Conservation (phyloP, 2,329 filamentous ascomycete species). For the Berkeleyomyces basicola region DNA sequence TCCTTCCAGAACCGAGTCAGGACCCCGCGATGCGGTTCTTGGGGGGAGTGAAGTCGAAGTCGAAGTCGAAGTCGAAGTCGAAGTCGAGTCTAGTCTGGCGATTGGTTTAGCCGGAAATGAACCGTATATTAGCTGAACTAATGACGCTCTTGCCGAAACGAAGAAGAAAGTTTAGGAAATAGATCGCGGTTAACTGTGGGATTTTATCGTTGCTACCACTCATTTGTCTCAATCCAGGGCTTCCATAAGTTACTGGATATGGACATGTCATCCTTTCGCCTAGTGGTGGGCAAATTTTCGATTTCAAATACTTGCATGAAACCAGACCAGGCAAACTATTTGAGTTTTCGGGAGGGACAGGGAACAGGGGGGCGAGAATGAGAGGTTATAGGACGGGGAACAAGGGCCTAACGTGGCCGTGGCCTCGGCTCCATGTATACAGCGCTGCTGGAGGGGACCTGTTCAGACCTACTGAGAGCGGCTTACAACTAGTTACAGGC, state of each 20-base stretch:
- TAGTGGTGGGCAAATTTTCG: background rate
- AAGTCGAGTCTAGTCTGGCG: background rate
- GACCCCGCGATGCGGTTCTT: background rate
- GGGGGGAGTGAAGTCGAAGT: background rate
- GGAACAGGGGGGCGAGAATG: background rate
- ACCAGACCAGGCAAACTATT: background rate
- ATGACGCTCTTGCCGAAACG: background rate
- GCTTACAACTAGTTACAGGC: no score
- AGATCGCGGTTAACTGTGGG: background rate
- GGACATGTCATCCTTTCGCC: background rate
- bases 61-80: background rate
- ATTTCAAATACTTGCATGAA: conserved; percentile 9
- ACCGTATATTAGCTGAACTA: background rate
- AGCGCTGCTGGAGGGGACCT: background rate
- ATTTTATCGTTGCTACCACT: background rate
- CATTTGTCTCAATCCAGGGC: background rate
- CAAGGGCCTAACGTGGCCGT: background rate
- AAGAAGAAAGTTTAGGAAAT: background rate
- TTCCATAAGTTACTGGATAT: background rate
- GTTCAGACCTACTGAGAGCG: background rate
- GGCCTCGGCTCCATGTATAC: no score
- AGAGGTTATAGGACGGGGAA: background rate
- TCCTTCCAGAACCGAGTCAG: background rate
- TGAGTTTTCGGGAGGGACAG: background rate
- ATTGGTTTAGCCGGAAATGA: background rate